phyloP scores from a whole-genome alignment of 495 filamentous ascomycete genomes.

The Elasticomyces elasticus region DNA sequence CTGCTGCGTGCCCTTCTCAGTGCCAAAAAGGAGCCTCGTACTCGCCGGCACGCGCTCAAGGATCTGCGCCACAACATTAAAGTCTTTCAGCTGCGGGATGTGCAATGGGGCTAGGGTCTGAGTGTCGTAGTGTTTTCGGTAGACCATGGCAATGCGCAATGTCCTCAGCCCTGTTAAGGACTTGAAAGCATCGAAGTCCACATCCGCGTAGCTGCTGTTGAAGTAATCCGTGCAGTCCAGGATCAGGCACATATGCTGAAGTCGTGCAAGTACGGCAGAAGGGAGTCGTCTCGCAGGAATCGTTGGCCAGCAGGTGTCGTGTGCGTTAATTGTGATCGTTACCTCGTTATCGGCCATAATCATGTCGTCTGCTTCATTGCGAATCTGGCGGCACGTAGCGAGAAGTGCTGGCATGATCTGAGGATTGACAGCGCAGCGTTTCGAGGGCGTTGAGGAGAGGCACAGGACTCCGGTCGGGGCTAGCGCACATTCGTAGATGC shows the following conservation, averaged over 20 bases:
- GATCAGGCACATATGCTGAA: slow-evolving; percentile 16
- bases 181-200: slow-evolving; percentile 12
- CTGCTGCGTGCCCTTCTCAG: background rate
- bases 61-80: slow-evolving; percentile 12
- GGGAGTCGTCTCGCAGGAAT: slow-evolving; percentile 15
- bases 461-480: slow-evolving; percentile 7
- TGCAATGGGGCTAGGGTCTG: slow-evolving; percentile 7
- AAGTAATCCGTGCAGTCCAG: slow-evolving; percentile 14
- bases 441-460: background rate
- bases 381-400: slow-evolving; percentile 5
- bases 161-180: slow-evolving; percentile 8
- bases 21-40: slow-evolving; percentile 2
- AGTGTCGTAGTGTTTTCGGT: slow-evolving; percentile 4
- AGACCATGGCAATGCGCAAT: slow-evolving; percentile 6
- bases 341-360: slow-evolving; percentile 15
- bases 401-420: slow-evolving; percentile 8
- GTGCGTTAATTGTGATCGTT: slow-evolving; percentile 8
- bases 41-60: slow-evolving; percentile 10
- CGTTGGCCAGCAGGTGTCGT: slow-evolving; percentile 15
- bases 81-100: slow-evolving; percentile 4
- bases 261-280: slow-evolving; percentile 1
- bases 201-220: slow-evolving; percentile 9
- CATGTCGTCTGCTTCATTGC: slow-evolving; percentile 10
- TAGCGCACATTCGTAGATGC: slow-evolving; percentile 16
- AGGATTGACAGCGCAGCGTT: slow-evolving; percentile 1